A percentile compares a stretch with the other conserved stretches of the same genome.
Conservation (phyloP, 2,329 filamentous ascomycete genomes). For the Zymoseptoria ardabiliae region DNA sequence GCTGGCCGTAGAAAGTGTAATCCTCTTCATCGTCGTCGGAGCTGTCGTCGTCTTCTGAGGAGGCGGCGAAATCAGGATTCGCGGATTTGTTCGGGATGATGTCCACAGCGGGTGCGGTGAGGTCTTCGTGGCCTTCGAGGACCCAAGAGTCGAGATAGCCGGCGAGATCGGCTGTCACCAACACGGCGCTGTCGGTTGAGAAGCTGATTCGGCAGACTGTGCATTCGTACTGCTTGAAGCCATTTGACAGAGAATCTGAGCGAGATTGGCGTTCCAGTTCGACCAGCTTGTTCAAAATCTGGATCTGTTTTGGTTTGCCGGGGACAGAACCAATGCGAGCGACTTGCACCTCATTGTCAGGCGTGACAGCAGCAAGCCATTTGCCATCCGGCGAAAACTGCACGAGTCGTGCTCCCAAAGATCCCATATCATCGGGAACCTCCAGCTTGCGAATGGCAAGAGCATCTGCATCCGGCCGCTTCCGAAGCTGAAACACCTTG, state of each 20-base stretch:
- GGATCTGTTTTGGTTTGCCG: slow-evolving; percentile 31
- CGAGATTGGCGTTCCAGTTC: slow-evolving; percentile 33
- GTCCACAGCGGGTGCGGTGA: slow-evolving; percentile 37
- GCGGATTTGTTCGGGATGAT: slow-evolving; percentile 23
- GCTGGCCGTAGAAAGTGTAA: slow-evolving; percentile 50
- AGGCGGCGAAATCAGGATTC: slow-evolving; percentile 22
- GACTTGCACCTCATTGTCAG: slow-evolving; percentile 38
- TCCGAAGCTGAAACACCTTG: slow-evolving; percentile 27
- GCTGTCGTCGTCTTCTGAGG: slow-evolving; percentile 27
- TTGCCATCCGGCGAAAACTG: slow-evolving; percentile 61
- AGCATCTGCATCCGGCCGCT: slow-evolving; percentile 15
- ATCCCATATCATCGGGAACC: slow-evolving; percentile 50
- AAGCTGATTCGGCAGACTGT: slow-evolving; percentile 69
- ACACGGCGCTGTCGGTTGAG: slow-evolving; percentile 68
- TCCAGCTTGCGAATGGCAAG: slow-evolving; percentile 65
- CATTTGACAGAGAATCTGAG: slow-evolving; percentile 23
- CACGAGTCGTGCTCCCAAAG: slow-evolving; percentile 60
- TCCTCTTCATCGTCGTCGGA: slow-evolving; percentile 45
- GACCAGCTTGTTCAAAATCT: slow-evolving; percentile 32
- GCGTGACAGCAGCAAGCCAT: slow-evolving; percentile 56
- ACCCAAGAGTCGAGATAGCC: slow-evolving; percentile 86
- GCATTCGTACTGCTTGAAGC: slow-evolving; percentile 64
- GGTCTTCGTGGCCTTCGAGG: slow-evolving; percentile 52
- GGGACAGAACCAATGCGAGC: slow-evolving; percentile 43
- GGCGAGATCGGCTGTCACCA: slow-evolving; percentile 72